Conservation (phyloP, 192 early-diverging fungal species). For the Coemansia sp. region DNA sequence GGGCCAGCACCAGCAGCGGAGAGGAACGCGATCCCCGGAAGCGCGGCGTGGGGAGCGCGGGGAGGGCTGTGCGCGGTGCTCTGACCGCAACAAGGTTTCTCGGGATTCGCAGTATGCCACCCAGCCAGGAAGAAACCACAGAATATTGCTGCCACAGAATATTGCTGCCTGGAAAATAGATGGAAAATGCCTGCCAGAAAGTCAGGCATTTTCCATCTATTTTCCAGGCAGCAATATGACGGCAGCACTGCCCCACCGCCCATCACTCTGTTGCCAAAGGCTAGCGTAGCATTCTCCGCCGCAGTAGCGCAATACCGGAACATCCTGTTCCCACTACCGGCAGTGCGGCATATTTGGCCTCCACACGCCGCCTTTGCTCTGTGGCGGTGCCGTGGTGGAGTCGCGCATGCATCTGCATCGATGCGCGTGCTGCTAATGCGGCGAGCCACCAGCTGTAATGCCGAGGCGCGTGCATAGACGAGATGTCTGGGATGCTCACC, state of each 20-base stretch:
- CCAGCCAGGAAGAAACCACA: background rate
- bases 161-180: too few relatives aligned
- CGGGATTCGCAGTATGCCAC: constrained; percentile 14
- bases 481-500: background rate
- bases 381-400: background rate
- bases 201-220: too few relatives aligned
- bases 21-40: constrained; percentile 6
- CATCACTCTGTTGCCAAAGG: background rate
- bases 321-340: background rate
- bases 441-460: constrained; percentile 1
- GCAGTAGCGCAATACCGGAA: constrained; percentile 3
- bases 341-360: background rate
- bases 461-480: constrained; percentile 1
- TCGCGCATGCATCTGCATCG: constrained; percentile 4
- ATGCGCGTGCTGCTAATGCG: constrained; percentile 1
- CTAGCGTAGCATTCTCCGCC: background rate
- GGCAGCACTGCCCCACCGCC: constrained; percentile 3
- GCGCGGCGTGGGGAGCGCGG: constrained; percentile 16
- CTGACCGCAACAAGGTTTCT: constrained; percentile 18
- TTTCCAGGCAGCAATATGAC: background rate
- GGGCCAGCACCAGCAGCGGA: constrained; percentile 5
- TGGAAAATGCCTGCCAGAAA: too few relatives aligned
- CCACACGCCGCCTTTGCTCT: background rate
- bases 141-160: background rate
- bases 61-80: constrained; percentile 14